Evolutionary conservation across 2,329 filamentous ascomycete genomes (phyloP), one percentile per base, ranked within the genome.

Genomic region (Exophiala dermatitidis): DNA sequence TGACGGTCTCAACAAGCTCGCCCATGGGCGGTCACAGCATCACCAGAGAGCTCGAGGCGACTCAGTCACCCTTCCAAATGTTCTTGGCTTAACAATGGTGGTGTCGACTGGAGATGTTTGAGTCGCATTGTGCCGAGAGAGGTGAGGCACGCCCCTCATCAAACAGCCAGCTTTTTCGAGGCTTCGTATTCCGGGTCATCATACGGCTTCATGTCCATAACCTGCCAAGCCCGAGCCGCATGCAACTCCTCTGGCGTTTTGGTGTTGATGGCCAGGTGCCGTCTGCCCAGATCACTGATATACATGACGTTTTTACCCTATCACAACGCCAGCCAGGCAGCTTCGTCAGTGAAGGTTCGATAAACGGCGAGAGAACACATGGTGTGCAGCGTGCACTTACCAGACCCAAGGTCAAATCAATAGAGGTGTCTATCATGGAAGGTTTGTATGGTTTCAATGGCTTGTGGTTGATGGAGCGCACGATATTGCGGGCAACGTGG

Each of bases 381-480:
- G 19, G 19, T 19, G 19, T 19, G 19, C 19, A 19, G 19, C 19
- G 19, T 19, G 19, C 9, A 56, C 57, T 50, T 40, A 57, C 57
- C 64, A 80, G 57, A 6, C 77, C 77, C 5, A 81, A 63, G 0
- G 78, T 81, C 59, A 81, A 60, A 62, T 79, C 79, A 52, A 79
- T 81, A 3, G 72, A 66, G 0, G 71, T 72, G 46, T 81, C 77
- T 1, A 72, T 68, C 71, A 73, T 77, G 30, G 69, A 61, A 7
- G 71, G 69, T 29, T 62, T 64, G 53, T 78, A 81, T 3, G 70
- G 61, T 2, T 58, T 66, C 2, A 72, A 72, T 30, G 61, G 51
- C 54, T 71, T 68, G 2, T 72, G 73, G 2, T 72, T 65, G 0
- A 77, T 72, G 0, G 71, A 66, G 1, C 72, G 67, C 2, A 81